Evolutionary conservation across 2,329 filamentous ascomycete species (phyloP).

Genomic region (Pseudogymnoascus sp.): DNA sequence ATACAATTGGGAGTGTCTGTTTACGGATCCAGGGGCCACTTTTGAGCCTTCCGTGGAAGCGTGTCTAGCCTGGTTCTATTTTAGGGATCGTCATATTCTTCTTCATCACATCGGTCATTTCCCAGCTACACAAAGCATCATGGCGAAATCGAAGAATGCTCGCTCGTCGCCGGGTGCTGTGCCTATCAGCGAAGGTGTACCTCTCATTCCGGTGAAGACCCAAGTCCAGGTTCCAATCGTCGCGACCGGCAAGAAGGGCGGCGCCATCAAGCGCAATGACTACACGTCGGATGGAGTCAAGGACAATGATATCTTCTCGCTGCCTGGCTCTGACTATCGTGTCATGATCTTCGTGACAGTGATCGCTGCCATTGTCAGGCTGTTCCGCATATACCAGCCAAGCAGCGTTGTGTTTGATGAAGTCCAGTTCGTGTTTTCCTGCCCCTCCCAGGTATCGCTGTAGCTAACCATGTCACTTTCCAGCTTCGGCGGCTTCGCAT

Average conservation of each 20-base stretch:
- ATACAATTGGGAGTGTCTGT: background rate
- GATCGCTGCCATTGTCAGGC: conserved; percentile 68
- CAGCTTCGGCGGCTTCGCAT: conserved; percentile 95
- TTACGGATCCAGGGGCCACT: conserved; percentile 6
- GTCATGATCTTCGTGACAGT: conserved; percentile 65
- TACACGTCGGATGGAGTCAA: conserved; percentile 73
- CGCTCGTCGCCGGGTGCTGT: conserved; percentile 7
- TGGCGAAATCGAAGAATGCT: conserved; percentile 9
- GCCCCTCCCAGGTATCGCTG: conserved; percentile 11
- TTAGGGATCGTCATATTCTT: background rate
- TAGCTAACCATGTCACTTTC: conserved; percentile 17
- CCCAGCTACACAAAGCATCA: background rate
- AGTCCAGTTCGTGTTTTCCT: conserved; percentile 71
- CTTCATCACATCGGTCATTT: background rate
- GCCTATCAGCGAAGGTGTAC: background rate
- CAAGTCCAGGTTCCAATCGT: background rate
- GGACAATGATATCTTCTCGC: conserved; percentile 86
- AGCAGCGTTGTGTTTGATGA: conserved; percentile 97
- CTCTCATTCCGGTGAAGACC: background rate
- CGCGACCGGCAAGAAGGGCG: conserved; percentile 5
- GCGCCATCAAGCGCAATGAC: conserved; percentile 35
- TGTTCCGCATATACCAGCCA: conserved; percentile 95
- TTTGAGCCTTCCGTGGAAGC: background rate
- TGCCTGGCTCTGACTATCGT: conserved; percentile 78
- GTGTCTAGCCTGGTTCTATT: conserved; percentile 6